Evolutionary conservation across 1,284 basidiomycete species (phyloP).

Genomic region (Athelia psychrophila): DNA sequence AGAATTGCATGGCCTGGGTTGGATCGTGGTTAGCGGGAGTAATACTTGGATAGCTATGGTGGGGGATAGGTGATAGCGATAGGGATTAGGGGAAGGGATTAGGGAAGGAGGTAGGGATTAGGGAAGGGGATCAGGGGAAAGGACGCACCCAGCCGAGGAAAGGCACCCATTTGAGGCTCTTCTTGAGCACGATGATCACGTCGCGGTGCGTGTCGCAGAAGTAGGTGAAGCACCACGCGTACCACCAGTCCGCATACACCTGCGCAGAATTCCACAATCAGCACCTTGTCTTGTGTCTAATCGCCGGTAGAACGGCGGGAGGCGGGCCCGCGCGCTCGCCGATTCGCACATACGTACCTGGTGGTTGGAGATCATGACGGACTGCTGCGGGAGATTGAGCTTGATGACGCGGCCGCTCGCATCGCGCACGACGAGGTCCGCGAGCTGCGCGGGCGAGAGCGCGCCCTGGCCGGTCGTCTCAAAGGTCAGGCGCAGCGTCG

Average conservation of each 20-base stretch:
- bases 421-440: conserved; percentile 53
- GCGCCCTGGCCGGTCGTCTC: conserved; percentile 63
- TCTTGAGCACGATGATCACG: conserved; percentile 89
- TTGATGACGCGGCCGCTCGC: conserved; percentile 52
- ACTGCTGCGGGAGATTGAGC: conserved; percentile 73
- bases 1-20: conserved; percentile 86
- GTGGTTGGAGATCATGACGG: conserved; percentile 81
- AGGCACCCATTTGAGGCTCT: conserved; percentile 85
- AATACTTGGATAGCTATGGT: not conserved
- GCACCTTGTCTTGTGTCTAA: too few relatives aligned
- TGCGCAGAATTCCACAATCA: conserved; percentile 26
- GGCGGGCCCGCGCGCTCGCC: conserved; percentile 1
- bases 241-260: conserved; percentile 93
- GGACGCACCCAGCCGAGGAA: conserved; percentile 80
- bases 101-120: too few relatives aligned
- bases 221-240: conserved; percentile 85
- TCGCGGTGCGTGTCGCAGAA: conserved; percentile 71
- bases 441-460: conserved; percentile 57
- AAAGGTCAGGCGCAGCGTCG: conserved; percentile 72
- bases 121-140: not conserved
- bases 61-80: not conserved
- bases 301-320: not conserved
- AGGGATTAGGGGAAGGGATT: not conserved
- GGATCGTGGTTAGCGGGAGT: conserved; percentile 9
- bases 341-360: too few relatives aligned